Base-by-base conservation (phyloP, 2,329 filamentous ascomycete genomes). In the Calonectria crousiana region DNA sequence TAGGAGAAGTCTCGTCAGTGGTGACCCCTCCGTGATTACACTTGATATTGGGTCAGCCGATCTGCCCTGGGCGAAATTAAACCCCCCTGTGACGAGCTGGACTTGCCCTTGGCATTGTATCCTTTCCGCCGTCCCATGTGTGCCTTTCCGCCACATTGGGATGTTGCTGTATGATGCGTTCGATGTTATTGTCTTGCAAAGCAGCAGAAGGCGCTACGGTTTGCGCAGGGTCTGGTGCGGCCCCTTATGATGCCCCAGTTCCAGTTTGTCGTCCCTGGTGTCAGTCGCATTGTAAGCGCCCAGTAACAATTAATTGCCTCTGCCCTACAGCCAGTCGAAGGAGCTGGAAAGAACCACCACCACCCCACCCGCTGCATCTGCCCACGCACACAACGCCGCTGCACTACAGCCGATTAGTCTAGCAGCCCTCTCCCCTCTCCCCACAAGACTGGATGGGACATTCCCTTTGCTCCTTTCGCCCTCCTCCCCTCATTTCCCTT, bases 401-500 rank as follows among this genome's bases (percentile, higher is more conserved):
- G 71, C 71, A 66, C 62, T 38, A 60, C 58, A 51, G 26, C 67
- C 52, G 62, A 71, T 69, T 69, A 69, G 62, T 67, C 68, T 66
- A 66, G 65, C 71, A 65, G 56, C 68, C 56, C 44, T 60, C 49
- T 56, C 56, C 66, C 66, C 71, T 73, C 71, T 62, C 71, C 71
- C 69, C 71, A 69, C 32, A 16, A 60, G 23, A 51, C 58, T 56
- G 71, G 51, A 69, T 73, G 66, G 51, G 58, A 69, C 71, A 60
- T 52, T 73, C 71, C 71, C 67, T 69, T 64, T 52, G 66, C 66
- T 69, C 67, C 64, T 67, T 73, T 53, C 62, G 47, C 34, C 56
- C 70, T 73, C 66, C 76, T 79, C 77, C 78, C 79, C 79, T 80
- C 79, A 78, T 78, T 80, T 79, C 73, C 60, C 66, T 71, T 60